phyloP scores from a whole-genome alignment of 2,329 filamentous ascomycete species.

The Neofusicoccum kwambonambiense region DNA sequence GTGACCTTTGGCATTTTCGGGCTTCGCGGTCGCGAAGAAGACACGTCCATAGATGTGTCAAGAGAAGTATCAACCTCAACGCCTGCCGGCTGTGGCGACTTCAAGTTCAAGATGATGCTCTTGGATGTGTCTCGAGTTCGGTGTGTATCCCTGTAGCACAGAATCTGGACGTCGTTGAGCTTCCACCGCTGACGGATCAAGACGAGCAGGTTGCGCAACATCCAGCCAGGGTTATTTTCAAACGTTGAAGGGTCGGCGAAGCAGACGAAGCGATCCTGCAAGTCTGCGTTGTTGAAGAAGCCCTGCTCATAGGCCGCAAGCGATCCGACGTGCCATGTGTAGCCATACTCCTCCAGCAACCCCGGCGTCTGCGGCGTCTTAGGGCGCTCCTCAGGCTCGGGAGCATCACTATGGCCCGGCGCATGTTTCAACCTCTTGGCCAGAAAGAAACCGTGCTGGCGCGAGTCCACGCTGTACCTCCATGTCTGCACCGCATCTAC shows the following conservation, averaged over 20 bases:
- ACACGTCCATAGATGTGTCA: conserved; percentile 19
- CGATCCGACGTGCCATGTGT: conserved; percentile 73
- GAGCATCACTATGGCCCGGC: neutral
- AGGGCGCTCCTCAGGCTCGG: conserved; percentile 28
- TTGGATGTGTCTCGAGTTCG: conserved; percentile 73
- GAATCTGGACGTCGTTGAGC: conserved; percentile 72
- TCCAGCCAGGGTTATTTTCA: conserved; percentile 83
- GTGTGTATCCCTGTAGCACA: conserved; percentile 88
- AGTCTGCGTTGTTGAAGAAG: conserved; percentile 73
- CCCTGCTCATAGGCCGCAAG: conserved; percentile 78
- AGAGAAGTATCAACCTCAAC: conserved; percentile 14
- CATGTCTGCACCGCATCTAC: conserved; percentile 85
- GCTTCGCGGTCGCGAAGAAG: conserved; percentile 25
- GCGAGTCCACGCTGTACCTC: conserved; percentile 75
- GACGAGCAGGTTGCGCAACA: conserved; percentile 82
- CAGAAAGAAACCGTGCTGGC: conserved; percentile 95
- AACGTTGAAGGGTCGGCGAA: conserved; percentile 96
- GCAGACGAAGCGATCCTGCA: conserved; percentile 76
- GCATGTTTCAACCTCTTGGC: conserved; percentile 65
- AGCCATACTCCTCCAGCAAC: conserved; percentile 58
- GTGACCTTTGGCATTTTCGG: conserved; percentile 80
- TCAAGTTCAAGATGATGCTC: conserved; percentile 72
- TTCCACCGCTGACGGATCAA: conserved; percentile 80
- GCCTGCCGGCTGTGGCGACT: conserved; percentile 42
- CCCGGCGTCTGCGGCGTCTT: conserved; percentile 46